Percentiles rank a stretch among this genome's conserved stretches.
These are phyloP conservation scores for Backusella psychrophila DNA, from an alignment of 192 early-diverging fungal species.

Conservation along the genomic window DNA sequence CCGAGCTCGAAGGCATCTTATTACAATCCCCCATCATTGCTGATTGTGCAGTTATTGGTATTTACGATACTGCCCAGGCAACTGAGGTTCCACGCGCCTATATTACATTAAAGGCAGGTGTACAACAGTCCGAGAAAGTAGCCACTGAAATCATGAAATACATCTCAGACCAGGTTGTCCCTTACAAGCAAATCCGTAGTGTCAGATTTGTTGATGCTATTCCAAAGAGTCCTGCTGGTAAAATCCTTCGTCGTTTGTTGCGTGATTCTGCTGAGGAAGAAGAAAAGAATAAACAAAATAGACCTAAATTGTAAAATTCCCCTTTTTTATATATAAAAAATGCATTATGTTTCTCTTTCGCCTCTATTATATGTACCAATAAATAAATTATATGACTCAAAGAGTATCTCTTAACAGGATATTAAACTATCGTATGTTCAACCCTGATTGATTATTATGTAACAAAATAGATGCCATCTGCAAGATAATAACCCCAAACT, in stretches of 20 bases:
- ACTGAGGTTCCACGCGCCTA: conserved; percentile 82
- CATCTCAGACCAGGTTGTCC: conserved; percentile 59
- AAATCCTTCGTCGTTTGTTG: conserved; percentile 64
- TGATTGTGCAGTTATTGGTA: conserved; percentile 68
- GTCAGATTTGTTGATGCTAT: conserved; percentile 75
- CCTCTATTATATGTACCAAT: too few species aligned
- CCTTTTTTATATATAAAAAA: not conserved
- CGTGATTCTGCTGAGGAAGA: conserved; percentile 6
- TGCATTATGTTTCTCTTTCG: not conserved
- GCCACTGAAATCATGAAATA: conserved; percentile 49
- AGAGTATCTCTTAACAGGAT: too few species aligned
- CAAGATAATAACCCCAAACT: too few species aligned
- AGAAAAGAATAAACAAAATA: conserved; percentile 1
- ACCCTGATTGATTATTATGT: too few species aligned
- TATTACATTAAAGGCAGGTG: conserved; percentile 56
- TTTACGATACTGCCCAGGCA: conserved; percentile 58
- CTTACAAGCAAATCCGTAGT: conserved; percentile 77
- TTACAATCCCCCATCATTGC: conserved; percentile 61
- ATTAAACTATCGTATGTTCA: too few species aligned
- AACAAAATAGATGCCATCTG: too few species aligned
- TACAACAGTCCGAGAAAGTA: conserved; percentile 15
- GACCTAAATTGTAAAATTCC: not conserved
- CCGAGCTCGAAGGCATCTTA: conserved; percentile 71
- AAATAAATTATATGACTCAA: too few species aligned
- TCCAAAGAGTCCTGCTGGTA: conserved; percentile 78